phyloP scores from a whole-genome alignment of 108 stramenopile genomes.

The Nitzschia putrida region DNA sequence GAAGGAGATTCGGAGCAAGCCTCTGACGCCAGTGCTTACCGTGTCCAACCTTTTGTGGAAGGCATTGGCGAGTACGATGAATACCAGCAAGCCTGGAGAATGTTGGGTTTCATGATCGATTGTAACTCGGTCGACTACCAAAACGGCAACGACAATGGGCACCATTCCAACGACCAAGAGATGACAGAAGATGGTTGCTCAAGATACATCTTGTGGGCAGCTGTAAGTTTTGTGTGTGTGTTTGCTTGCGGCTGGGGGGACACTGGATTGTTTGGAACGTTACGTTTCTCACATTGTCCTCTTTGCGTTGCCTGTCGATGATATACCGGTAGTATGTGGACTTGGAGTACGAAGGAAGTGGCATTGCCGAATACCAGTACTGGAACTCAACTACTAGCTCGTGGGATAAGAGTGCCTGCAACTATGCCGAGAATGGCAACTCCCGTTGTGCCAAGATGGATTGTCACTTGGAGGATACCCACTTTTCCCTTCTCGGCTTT shows the following conservation, averaged over 20 bases:
- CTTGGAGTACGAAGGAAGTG: slow-evolving; percentile 55
- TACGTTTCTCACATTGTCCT: too few relatives aligned
- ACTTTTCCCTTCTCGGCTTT: slow-evolving; percentile 59
- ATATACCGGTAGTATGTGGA: slow-evolving; percentile 71
- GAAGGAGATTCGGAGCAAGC: slow-evolving; percentile 1
- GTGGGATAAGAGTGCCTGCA: slow-evolving; percentile 46
- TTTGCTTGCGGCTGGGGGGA: neutral
- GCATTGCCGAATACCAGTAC: slow-evolving; percentile 62
- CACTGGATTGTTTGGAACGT: neutral
- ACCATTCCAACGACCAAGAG: slow-evolving; percentile 5
- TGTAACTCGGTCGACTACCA: slow-evolving; percentile 30
- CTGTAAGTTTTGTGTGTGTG: slow-evolving; percentile 31
- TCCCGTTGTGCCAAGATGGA: slow-evolving; percentile 70
- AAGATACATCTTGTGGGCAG: slow-evolving; percentile 61
- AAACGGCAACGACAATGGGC: slow-evolving; percentile 15
- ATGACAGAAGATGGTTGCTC: slow-evolving; percentile 34
- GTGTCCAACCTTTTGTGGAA: slow-evolving; percentile 36
- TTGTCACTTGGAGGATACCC: slow-evolving; percentile 57
- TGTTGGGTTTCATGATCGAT: slow-evolving; percentile 62
- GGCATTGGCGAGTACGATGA: slow-evolving; percentile 54
- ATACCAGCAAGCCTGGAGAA: slow-evolving; percentile 60
- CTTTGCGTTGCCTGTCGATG: too few relatives aligned
- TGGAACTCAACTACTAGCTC: slow-evolving; percentile 30
- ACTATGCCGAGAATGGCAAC: slow-evolving; percentile 21
- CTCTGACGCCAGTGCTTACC: slow-evolving; percentile 22